These are phyloP conservation scores for Metarhizium anisopliae DNA, from an alignment of 2,329 filamentous ascomycete species.

Conservation along the genomic window DNA sequence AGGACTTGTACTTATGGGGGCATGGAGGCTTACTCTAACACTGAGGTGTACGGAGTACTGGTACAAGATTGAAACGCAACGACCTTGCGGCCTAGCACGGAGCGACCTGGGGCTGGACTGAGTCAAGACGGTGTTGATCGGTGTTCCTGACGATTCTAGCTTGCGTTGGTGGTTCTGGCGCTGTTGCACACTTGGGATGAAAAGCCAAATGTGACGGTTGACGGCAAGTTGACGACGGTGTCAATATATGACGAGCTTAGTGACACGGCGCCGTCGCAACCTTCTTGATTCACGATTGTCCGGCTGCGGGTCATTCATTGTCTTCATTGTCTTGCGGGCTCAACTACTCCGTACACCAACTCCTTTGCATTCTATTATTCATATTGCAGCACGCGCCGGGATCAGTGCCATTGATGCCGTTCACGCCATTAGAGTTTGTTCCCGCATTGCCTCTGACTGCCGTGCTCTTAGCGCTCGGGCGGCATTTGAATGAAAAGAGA, in stretches of 20 bases:
- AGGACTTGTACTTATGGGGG: too few relatives aligned
- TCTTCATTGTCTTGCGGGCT: background rate
- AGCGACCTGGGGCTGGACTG: background rate
- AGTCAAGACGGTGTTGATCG: background rate
- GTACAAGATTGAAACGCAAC: background rate
- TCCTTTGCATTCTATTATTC: background rate
- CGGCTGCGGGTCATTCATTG: background rate
- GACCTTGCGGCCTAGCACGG: background rate
- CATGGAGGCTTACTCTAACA: background rate
- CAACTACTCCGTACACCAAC: background rate
- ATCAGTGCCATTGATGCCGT: background rate
- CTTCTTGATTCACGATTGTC: background rate
- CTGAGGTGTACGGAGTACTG: background rate
- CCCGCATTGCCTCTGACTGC: background rate
- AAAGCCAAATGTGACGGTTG: background rate
- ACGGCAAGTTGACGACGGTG: background rate
- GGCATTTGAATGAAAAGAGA: slow-evolving; percentile 46
- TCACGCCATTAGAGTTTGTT: background rate
- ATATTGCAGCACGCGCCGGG: too few relatives aligned
- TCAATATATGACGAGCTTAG: background rate
- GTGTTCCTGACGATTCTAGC: too few relatives aligned
- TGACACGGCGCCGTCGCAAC: background rate
- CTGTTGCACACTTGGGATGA: background rate
- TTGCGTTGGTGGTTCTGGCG: background rate
- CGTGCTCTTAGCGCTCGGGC: background rate